Evolutionary conservation across 1,139 yeast genomes (phyloP), one percentile per base, ranked within the genome.

Genomic region (Suhomyces coccinellae): DNA sequence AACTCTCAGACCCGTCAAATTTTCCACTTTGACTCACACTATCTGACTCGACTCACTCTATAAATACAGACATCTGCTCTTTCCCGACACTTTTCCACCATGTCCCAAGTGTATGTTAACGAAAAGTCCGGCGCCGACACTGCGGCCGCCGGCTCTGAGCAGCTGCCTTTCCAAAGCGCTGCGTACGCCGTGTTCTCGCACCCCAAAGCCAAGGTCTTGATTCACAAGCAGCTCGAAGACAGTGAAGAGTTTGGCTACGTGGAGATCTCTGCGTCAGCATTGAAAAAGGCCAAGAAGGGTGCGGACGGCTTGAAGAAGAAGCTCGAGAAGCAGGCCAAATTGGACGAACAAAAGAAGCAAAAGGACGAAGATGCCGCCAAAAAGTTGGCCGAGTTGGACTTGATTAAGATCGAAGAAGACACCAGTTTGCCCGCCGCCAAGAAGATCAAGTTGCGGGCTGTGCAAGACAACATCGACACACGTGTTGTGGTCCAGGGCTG

Each of bases 221-320:
- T 87, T 34, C 82, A 74, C 70, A 88, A 88, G 65, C 82, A 80
- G 51, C 73, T 71, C 30, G 85, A 79, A 45, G 90, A 81, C 26
- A 57, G 70, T 11, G 77, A 73, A 48, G 78, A 75, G 49, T 77
- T 65, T 47, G 83, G 67, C 32, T 95, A 80, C 65, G 79, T 73
- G 54, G 93, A 86, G 58, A 90, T 95, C 59, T 77, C 93, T n/a
- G 90, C 97, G 4, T 83, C 95, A 42, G 98, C 97, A 6, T 73
- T 91, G 62, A 95, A 95, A 73, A 93, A 91, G 71, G 98, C 99
- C 58, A 88, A 88, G 69, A 95, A 95, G 67, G 97, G 97, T 48
- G 93, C 87, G 51, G 98, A 91, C 35, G 93, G 96, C 6, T 73
- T 93, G 55, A 88, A 81, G 69, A 93, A 91, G 73, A 95, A 91